phyloP scores from a whole-genome alignment of 208 protist species.

The Endotrypanum monterogeii region DNA sequence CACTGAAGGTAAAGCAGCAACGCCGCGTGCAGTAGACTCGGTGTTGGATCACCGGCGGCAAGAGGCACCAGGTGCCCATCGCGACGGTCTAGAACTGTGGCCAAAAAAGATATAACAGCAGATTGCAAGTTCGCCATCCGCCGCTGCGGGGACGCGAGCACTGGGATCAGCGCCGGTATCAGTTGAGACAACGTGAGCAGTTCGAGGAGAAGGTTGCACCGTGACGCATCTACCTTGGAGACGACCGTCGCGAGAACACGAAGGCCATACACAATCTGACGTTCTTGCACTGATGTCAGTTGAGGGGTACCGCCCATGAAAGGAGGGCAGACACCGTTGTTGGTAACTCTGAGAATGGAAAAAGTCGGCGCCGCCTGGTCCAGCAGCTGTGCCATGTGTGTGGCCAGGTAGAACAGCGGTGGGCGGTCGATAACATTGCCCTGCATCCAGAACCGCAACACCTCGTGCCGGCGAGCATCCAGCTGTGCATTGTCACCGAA shows the following conservation, averaged over 20 bases:
- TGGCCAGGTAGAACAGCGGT: conserved; percentile 39
- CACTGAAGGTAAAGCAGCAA: conserved; percentile 49
- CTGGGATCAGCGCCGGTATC: conserved; percentile 16
- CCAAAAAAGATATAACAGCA: conserved; percentile 46
- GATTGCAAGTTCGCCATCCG: conserved; percentile 57
- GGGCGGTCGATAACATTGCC: conserved; percentile 35
- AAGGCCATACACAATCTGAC: conserved; percentile 49
- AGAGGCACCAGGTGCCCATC: conserved; percentile 24
- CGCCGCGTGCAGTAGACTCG: conserved; percentile 37
- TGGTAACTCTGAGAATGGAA: background rate
- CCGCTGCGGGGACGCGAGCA: conserved; percentile 29
- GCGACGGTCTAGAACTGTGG: conserved; percentile 30
- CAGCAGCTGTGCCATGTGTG: conserved; percentile 30
- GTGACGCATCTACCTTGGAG: conserved; percentile 30
- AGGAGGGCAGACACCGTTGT: background rate
- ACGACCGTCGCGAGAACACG: conserved; percentile 37
- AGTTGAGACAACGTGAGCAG: conserved; percentile 35
- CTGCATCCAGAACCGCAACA: conserved; percentile 63
- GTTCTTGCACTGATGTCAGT: conserved; percentile 29
- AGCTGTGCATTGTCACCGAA: conserved; percentile 22
- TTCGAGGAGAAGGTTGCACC: conserved; percentile 25
- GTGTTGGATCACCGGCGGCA: conserved; percentile 1
- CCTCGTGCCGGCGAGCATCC: conserved; percentile 37
- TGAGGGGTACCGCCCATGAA: background rate
- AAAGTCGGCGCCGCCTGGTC: background rate